A percentile compares a stretch with the other conserved stretches of the same genome.
phyloP scores from a whole-genome alignment of 768 basidiomycete species.

The Agrocybe praecox region DNA sequence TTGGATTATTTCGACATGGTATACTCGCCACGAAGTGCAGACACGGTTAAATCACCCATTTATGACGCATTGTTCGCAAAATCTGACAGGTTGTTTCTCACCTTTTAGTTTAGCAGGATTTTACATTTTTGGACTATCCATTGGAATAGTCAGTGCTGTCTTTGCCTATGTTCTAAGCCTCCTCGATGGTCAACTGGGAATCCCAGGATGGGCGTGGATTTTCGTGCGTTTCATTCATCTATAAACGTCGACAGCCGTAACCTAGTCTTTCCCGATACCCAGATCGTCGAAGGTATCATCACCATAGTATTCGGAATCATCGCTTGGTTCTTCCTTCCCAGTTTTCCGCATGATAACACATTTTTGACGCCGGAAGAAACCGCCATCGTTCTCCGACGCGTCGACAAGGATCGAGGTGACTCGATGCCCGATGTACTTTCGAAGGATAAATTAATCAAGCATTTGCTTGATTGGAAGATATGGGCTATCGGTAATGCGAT shows the following conservation, averaged over 20 bases:
- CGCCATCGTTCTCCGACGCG: constrained; percentile 39
- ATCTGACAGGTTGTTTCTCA: too few relatives aligned
- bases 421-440: constrained; percentile 46
- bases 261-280: constrained; percentile 3
- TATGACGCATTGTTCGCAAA: too few relatives aligned
- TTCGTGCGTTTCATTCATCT: constrained; percentile 35
- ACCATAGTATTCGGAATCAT: constrained; percentile 47
- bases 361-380: constrained; percentile 47
- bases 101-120: constrained; percentile 42
- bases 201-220: constrained; percentile 56
- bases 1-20: constrained; percentile 55
- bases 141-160: constrained; percentile 52
- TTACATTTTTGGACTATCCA: constrained; percentile 44
- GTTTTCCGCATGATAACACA: constrained; percentile 50
- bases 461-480: constrained; percentile 50
- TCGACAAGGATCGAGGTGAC: constrained; percentile 52
- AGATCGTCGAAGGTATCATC: constrained; percentile 53
- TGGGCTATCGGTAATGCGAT: constrained; percentile 38
- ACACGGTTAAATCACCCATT: background rate
- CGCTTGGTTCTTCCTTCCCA: constrained; percentile 45
- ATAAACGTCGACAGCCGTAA: constrained; percentile 1
- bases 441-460: constrained; percentile 31
- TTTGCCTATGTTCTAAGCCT: constrained; percentile 46
- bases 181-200: constrained; percentile 41
- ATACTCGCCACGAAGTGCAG: constrained; percentile 3